A percentile compares a stretch with the other conserved stretches of the same genome.
These are phyloP conservation scores for Suillus fuscotomentosus DNA, from an alignment of 768 basidiomycete species.

Conservation along the genomic window DNA sequence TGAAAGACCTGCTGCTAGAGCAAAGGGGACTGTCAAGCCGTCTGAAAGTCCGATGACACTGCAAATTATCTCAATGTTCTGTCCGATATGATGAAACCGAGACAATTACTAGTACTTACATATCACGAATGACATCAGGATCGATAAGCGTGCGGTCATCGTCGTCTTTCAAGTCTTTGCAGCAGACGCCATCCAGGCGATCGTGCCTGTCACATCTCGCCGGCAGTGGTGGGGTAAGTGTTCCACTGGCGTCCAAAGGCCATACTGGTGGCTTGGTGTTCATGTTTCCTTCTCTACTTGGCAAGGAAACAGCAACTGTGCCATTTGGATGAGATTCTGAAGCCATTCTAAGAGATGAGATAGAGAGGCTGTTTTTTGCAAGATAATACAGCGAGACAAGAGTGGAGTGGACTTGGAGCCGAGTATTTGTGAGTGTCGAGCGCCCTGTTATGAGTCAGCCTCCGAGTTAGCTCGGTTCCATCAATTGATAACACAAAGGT, in stretches of 20 bases:
- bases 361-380: background rate
- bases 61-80: conserved; percentile 7
- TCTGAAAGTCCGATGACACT: conserved; percentile 89
- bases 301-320: conserved; percentile 20
- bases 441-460: no score
- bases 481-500: no score
- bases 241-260: conserved; percentile 49
- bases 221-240: conserved; percentile 43
- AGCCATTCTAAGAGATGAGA: background rate
- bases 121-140: conserved; percentile 85
- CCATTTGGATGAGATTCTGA: background rate
- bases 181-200: conserved; percentile 70
- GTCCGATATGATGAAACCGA: background rate
- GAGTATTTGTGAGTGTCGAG: no score
- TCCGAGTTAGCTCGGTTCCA: no score
- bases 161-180: conserved; percentile 79
- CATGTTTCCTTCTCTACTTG: conserved; percentile 9
- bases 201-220: conserved; percentile 58
- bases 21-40: conserved; percentile 90
- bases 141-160: conserved; percentile 82
- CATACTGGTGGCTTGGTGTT: conserved; percentile 56
- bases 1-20: conserved; percentile 84
- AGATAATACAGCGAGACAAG: no score
- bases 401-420: no score
- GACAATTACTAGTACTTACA: conserved; percentile 46